These are phyloP conservation scores for Rhodotorula sphaerocarpa DNA, from an alignment of 768 basidiomycete species.

Conservation along the genomic window DNA sequence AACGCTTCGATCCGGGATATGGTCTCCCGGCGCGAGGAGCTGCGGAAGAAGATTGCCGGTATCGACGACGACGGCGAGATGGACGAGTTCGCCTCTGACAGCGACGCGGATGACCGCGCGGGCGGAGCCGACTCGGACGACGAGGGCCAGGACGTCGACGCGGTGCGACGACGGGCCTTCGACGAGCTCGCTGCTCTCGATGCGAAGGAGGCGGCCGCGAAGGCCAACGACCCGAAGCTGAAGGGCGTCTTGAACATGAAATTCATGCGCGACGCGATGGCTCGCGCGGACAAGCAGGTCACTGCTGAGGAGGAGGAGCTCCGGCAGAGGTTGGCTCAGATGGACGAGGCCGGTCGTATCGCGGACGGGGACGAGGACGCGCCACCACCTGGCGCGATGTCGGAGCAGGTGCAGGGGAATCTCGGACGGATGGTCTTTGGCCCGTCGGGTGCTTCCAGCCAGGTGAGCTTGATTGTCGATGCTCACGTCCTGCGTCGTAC, in stretches of 20 bases:
- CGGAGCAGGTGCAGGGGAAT: conserved; percentile 44
- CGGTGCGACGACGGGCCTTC: conserved; percentile 62
- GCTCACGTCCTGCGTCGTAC: too few relatives aligned
- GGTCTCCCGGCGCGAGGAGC: conserved; percentile 69
- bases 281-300: conserved; percentile 54
- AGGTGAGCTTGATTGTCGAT: conserved; percentile 27
- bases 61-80: conserved; percentile 48
- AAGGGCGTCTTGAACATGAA: conserved; percentile 89
- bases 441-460: conserved; percentile 34
- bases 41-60: conserved; percentile 64
- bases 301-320: conserved; percentile 65
- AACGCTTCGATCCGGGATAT: conserved; percentile 73
- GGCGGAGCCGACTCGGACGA: conserved; percentile 43
- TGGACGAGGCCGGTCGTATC: conserved; percentile 39
- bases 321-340: conserved; percentile 57
- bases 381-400: conserved; percentile 25
- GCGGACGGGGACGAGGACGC: conserved; percentile 42
- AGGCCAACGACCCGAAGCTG: conserved; percentile 46
- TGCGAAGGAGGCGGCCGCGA: conserved; percentile 42
- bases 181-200: conserved; percentile 62
- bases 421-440: conserved; percentile 46
- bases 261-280: conserved; percentile 92
- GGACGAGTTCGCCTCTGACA: conserved; percentile 42
- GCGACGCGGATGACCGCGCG: conserved; percentile 42
- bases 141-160: conserved; percentile 44